Percentiles rank a stretch among this genome's conserved stretches.
Conservation (phyloP, 2,329 filamentous ascomycete species). For the Mollisiaceae sp. region DNA sequence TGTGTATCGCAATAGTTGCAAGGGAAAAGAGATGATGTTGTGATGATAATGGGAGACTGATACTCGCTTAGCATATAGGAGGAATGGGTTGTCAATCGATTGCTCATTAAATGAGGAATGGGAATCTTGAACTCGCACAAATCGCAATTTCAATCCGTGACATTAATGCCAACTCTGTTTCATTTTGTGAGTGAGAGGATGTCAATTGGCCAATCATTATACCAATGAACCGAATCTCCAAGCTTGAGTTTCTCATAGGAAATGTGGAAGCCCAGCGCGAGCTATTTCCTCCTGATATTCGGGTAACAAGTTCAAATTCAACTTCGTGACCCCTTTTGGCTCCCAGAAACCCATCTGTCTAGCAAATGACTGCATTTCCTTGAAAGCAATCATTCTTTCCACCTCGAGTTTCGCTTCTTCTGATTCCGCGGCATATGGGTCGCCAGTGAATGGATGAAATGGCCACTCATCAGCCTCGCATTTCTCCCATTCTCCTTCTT, state of each 20-base stretch:
- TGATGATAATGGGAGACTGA: slow-evolving; percentile 3
- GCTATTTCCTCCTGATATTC: neutral
- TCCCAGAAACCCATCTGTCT: slow-evolving; percentile 1
- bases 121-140: neutral
- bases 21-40: slow-evolving; percentile 9
- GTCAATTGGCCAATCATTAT: neutral
- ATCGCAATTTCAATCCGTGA: slow-evolving; percentile 1
- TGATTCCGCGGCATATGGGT: slow-evolving; percentile 4
- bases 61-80: neutral
- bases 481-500: slow-evolving; percentile 36
- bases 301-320: neutral
- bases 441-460: slow-evolving; percentile 29
- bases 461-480: slow-evolving; percentile 39
- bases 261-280: neutral
- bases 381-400: slow-evolving; percentile 23
- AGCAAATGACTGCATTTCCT: slow-evolving; percentile 22
- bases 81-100: neutral
- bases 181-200: neutral
- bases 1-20: neutral
- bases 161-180: neutral
- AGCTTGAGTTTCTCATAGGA: neutral
- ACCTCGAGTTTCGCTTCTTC: slow-evolving; percentile 20
- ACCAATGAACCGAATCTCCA: neutral
- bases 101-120: slow-evolving; percentile 6
- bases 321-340: neutral